Evolutionary conservation across 257 asterid species (phyloP).

Genomic region (Solanum pimpinellifolium): DNA sequence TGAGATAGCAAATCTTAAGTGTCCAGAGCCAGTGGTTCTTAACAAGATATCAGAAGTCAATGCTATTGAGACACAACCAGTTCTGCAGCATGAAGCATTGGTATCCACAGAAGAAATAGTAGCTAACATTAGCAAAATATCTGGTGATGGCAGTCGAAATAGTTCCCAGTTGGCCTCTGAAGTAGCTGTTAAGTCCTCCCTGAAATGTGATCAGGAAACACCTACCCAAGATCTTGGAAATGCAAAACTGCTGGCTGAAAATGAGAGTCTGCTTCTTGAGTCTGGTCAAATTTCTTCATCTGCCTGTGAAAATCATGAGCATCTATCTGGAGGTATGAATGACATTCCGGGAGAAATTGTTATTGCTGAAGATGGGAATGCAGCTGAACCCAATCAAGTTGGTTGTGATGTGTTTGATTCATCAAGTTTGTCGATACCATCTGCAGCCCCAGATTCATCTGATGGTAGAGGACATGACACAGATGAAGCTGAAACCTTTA

Average conservation of each 20-base stretch:
- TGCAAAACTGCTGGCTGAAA: slow-evolving; percentile 3
- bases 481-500: slow-evolving; percentile 29
- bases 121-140: slow-evolving; percentile 9
- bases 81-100: slow-evolving; percentile 8
- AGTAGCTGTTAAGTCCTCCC: slow-evolving; percentile 18
- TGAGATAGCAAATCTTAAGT: slow-evolving; percentile 10
- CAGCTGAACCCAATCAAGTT: slow-evolving; percentile 14
- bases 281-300: slow-evolving; percentile 17
- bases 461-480: slow-evolving; percentile 15
- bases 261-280: slow-evolving; percentile 13
- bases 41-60: slow-evolving; percentile 14
- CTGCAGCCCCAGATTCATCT: slow-evolving; percentile 30
- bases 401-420: slow-evolving; percentile 22
- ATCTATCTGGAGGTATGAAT: slow-evolving; percentile 12
- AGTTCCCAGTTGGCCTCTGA: slow-evolving; percentile 22
- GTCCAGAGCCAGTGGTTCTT: slow-evolving; percentile 18
- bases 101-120: slow-evolving; percentile 8
- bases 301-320: slow-evolving; percentile 15
- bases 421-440: slow-evolving; percentile 13
- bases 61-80: slow-evolving; percentile 11
- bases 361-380: slow-evolving; percentile 20
- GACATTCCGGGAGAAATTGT: slow-evolving; percentile 13
- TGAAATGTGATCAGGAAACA: slow-evolving; percentile 19
- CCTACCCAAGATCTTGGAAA: background rate
- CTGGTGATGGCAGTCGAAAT: slow-evolving; percentile 10